Conservation (phyloP, 768 basidiomycete genomes). For the Tulasnella sp. region DNA sequence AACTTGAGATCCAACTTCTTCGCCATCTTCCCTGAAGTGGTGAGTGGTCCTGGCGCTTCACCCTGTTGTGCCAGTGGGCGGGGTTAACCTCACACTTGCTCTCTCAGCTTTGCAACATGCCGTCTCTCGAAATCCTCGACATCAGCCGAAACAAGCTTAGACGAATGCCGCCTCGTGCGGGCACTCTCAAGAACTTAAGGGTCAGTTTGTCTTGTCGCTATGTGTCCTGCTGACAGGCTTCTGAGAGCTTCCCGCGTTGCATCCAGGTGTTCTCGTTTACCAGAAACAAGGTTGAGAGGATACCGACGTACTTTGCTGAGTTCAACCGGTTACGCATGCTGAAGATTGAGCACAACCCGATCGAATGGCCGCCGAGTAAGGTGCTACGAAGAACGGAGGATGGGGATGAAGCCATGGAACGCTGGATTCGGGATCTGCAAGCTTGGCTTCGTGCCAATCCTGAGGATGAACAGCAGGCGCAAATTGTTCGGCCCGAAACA, state of each 20-base stretch:
- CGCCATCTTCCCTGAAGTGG: constrained; percentile 77
- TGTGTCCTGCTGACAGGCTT: constrained; percentile 3
- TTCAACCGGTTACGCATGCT: constrained; percentile 73
- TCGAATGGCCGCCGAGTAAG: constrained; percentile 82
- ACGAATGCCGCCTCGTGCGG: constrained; percentile 71
- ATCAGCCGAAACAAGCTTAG: constrained; percentile 89
- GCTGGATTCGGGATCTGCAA: constrained; percentile 58
- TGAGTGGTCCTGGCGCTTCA: constrained; percentile 44
- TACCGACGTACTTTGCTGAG: constrained; percentile 73
- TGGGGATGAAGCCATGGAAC: constrained; percentile 59
- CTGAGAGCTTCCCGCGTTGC: constrained; percentile 16
- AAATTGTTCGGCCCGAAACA: constrained; percentile 38
- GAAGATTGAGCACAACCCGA: constrained; percentile 85
- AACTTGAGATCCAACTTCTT: constrained; percentile 85
- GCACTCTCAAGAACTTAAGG: constrained; percentile 68
- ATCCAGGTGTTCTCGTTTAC: constrained; percentile 77
- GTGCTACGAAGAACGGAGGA: constrained; percentile 45
- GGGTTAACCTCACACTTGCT: background rate
- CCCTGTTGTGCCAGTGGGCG: background rate
- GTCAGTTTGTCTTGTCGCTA: constrained; percentile 41
- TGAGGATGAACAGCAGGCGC: constrained; percentile 34
- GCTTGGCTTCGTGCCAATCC: constrained; percentile 17
- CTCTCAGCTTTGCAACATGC: constrained; percentile 73
- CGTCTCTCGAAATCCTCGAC: constrained; percentile 89
- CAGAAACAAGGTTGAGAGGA: constrained; percentile 72